Base-by-base conservation (phyloP, 2,329 filamentous ascomycete species). In the Trichoderma sp. region DNA sequence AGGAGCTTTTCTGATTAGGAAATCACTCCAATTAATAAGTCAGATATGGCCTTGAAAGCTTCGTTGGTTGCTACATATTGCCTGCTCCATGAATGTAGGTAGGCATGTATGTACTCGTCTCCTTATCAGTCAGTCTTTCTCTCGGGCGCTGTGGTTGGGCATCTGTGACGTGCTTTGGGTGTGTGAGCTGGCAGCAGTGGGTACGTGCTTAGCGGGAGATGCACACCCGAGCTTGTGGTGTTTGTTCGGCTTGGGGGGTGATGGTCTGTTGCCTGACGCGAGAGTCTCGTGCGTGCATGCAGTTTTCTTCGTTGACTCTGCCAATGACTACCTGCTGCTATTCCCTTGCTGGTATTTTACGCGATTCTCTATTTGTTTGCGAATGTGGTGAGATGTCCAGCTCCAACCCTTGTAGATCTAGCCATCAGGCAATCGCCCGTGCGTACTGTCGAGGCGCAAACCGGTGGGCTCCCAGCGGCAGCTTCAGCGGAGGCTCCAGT, bases 141-240 rank as follows among this genome's bases (percentile, higher is more conserved):
- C 28, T 64, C 24, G 54, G 28, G 44, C 54, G 44, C 58, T 64
- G 52, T 39, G 63, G 59, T 62, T 62, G 59, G 62, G 52, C 47
- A 56, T 58, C 59, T 62, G 59, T 62, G 59, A 62, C 59, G 59
- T 64, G 62, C 50, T 57, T 50, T 39, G 34, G 61, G 52, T 57
- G 54, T 57, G 54, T 54, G 59, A 45, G 59, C 30, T 62, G 59
- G 59, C 59, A 62, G 59, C 21, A 24, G 59, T 62, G 59, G 59
- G 48, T 54, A 62, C 59, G 21, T 54, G 44, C 57, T 61, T 9
- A 61, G 58, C 52, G 58, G 19, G 28, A 28, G 45, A 21, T 6
- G 30, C 57, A 48, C 14, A 50, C 28, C 21, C 21, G 21, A 60
- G 28, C 15, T 56, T 26, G 21, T 39, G 10, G 21, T 47, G n/a